Evolutionary conservation across 139 green algal species (phyloP).

Genomic region (Raphidocelis subcapitata): DNA sequence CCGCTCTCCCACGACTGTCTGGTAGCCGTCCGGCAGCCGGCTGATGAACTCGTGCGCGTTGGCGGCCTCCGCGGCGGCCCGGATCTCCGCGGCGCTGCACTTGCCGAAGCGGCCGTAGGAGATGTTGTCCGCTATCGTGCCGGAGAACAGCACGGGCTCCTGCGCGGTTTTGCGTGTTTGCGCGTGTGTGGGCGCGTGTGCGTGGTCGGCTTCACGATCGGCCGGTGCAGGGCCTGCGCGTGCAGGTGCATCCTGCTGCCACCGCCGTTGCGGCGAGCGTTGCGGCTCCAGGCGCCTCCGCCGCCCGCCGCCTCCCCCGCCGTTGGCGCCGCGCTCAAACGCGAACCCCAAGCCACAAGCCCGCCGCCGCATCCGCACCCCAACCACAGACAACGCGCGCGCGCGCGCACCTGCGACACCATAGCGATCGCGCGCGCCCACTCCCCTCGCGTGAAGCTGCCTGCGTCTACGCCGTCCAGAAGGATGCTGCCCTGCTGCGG

Average conservation of each 20-base stretch:
- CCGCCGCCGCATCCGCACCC: no score
- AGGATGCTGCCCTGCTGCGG: constrained; percentile 46
- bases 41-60: constrained; percentile 92
- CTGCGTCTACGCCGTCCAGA: constrained; percentile 67
- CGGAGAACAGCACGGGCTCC: constrained; percentile 84
- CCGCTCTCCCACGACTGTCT: constrained; percentile 67
- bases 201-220: no score
- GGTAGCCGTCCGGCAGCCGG: constrained; percentile 71
- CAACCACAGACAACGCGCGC: no score
- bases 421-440: constrained; percentile 72
- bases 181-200: background rate
- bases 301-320: no score
- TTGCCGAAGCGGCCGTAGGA: constrained; percentile 66
- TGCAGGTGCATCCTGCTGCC: no score
- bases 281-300: no score
- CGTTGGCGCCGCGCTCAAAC: no score
- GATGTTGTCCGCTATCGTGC: constrained; percentile 89
- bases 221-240: no score
- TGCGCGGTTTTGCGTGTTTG: constrained; percentile 47
- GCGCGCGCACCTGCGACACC: constrained; percentile 14
- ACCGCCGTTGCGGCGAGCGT: no score
- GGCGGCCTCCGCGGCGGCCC: constrained; percentile 65
- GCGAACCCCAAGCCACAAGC: no score
- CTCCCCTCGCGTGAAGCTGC: constrained; percentile 57
- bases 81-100: constrained; percentile 51